phyloP scores from a whole-genome alignment of 1,284 basidiomycete genomes.

The Neolentinus lepideus region DNA sequence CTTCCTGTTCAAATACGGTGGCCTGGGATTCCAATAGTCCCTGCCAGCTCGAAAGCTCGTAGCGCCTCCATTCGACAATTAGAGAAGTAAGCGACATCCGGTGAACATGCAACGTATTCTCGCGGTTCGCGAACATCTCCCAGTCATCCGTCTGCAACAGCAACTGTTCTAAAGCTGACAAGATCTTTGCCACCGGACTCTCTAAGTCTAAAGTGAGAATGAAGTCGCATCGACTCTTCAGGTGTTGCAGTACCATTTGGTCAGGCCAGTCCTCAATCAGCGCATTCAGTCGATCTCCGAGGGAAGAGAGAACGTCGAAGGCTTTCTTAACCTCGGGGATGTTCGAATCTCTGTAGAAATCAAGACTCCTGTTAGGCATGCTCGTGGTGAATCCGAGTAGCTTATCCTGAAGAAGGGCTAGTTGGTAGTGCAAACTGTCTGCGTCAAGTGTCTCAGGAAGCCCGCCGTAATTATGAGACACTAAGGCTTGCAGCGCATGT shows the following conservation, averaged over 20 bases:
- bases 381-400: constrained; percentile 22
- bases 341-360: constrained; percentile 81
- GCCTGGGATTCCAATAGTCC: constrained; percentile 73
- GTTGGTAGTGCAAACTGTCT: constrained; percentile 39
- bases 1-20: constrained; percentile 48
- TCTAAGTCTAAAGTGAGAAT: constrained; percentile 61
- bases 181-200: constrained; percentile 78
- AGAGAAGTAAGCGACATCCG: constrained; percentile 65
- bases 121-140: constrained; percentile 90
- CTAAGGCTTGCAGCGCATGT: constrained; percentile 16
- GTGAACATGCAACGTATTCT: constrained; percentile 72
- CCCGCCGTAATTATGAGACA: constrained; percentile 12
- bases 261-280: constrained; percentile 90
- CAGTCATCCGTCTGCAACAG: constrained; percentile 91
- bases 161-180: constrained; percentile 84
- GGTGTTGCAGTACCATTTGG: constrained; percentile 91
- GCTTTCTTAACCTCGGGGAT: constrained; percentile 63
- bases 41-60: constrained; percentile 89
- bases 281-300: constrained; percentile 45
- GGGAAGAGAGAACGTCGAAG: constrained; percentile 38
- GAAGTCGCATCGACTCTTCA: constrained; percentile 69
- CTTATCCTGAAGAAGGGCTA: constrained; percentile 33
- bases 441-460: constrained; percentile 42
- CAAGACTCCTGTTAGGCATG: constrained; percentile 31
- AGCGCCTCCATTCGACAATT: constrained; percentile 86